Conservation (phyloP, 2,329 filamentous ascomycete genomes). For the Colletotrichum eleusines region DNA sequence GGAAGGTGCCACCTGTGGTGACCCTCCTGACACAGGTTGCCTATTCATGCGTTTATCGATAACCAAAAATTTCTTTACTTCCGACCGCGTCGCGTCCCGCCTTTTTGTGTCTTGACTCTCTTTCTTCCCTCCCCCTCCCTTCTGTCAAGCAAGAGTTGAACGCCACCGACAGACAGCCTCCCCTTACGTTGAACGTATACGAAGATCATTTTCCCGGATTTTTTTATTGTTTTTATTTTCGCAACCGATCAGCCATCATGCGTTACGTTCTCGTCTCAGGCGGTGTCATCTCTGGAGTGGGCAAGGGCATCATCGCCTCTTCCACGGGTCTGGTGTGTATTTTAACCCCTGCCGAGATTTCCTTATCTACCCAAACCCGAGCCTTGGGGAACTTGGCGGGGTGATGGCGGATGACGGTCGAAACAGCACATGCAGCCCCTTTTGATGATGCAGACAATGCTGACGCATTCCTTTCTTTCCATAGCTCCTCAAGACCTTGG, state of each 20-base stretch:
- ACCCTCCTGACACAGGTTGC: background rate
- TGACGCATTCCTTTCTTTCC: slow-evolving; percentile 9
- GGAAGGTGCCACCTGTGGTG: background rate
- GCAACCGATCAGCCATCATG: slow-evolving; percentile 42
- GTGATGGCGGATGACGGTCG: background rate
- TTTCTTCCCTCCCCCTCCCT: slow-evolving; percentile 41
- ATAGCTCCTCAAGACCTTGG: slow-evolving; percentile 82
- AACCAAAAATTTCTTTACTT: slow-evolving; percentile 42
- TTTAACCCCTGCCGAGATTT: slow-evolving; percentile 39
- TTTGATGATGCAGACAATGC: slow-evolving; percentile 1
- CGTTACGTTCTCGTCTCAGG: slow-evolving; percentile 48
- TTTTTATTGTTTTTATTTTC: slow-evolving; percentile 5
- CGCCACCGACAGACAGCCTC: slow-evolving; percentile 12
- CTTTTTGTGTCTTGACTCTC: slow-evolving; percentile 34
- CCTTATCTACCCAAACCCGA: slow-evolving; percentile 41
- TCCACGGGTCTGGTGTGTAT: slow-evolving; percentile 69
- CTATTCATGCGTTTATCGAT: slow-evolving; percentile 40
- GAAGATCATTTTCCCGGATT: background rate
- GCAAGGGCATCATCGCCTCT: slow-evolving; percentile 74
- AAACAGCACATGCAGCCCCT: background rate
- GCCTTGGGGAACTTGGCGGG: slow-evolving; percentile 5
- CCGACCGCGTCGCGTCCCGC: slow-evolving; percentile 40
- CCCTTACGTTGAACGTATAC: slow-evolving; percentile 22
- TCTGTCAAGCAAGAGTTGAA: slow-evolving; percentile 37
- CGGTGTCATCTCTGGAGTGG: slow-evolving; percentile 69